Evolutionary conservation across 1,139 yeast species (phyloP), one percentile per base, ranked within the genome.

Genomic region (Geotrichum macrosporum): DNA sequence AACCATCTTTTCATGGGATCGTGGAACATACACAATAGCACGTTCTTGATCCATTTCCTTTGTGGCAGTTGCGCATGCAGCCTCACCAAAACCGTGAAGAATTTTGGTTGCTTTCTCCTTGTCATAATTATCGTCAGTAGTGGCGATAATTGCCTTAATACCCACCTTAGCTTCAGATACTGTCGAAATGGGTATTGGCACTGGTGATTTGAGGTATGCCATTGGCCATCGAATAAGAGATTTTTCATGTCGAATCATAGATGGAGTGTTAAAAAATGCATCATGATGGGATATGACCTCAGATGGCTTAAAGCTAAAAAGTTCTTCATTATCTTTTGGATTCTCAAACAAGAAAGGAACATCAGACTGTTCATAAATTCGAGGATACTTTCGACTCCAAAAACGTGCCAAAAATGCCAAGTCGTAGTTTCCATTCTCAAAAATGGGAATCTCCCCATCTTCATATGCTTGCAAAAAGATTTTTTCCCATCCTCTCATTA

Each of bases 111-210:
- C 77, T 47, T 66, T 61, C 5, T 64, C 58, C 1, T 77, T 65
- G 12, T 76, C 69, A 49, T 79, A 77, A 9, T 68, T 65, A 1
- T 70, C 72, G 16, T 70, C 70, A 0, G 74, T 72, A 0, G 87
- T 78, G 0, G 84, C 75, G 55, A 84, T 75, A 5, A 84, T 72
- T 1, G 89, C 78, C 57, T 81, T 79, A 37, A 71, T 63, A 10
- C 61, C 58, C 13, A 59, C 61, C 46, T 63, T 60, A 16, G 67
- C 65, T 9, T 32, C 45, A 29, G 59, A 6, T 2, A 42, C 42
- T 22, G 15, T 8, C 16, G 44, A 24, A 9, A 16, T 10, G 5
- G 21, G 19, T 10, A 21, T 32, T 12, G 15, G 32, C 20, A 35
- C 31, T 3, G 15, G 15, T 22, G 57, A 60, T 34, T 55, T 57